Percentiles rank a stretch among this genome's conserved stretches.
These are phyloP conservation scores for Echinosophora koreensis DNA, from an alignment of 306 rosid genomes.

Conservation along the genomic window DNA sequence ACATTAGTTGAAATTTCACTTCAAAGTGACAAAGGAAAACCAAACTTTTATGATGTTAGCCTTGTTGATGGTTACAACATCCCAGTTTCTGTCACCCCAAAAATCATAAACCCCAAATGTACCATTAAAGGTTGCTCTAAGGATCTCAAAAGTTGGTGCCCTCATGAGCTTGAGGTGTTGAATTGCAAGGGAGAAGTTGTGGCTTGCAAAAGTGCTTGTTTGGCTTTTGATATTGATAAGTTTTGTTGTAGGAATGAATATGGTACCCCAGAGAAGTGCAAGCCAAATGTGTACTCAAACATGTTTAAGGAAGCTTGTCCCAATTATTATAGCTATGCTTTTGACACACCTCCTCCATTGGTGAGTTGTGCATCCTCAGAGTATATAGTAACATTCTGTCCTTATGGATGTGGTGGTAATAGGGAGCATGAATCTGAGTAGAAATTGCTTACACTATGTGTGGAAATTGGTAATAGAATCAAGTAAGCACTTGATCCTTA, in stretches of 20 bases:
- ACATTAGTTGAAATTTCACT: conserved; percentile 76
- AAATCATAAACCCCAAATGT: conserved; percentile 52
- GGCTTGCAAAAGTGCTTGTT: conserved; percentile 90
- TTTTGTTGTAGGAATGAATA: conserved; percentile 79
- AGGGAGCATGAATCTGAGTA: conserved; percentile 41
- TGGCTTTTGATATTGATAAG: conserved; percentile 73
- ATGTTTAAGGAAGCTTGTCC: conserved; percentile 87
- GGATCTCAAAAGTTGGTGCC: conserved; percentile 66
- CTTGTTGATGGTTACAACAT: conserved; percentile 87
- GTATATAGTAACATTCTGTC: conserved; percentile 76
- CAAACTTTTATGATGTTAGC: conserved; percentile 82
- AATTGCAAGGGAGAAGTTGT: conserved; percentile 63
- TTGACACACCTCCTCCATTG: conserved; percentile 74
- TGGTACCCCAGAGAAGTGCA: conserved; percentile 73
- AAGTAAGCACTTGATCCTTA: conserved; percentile 24
- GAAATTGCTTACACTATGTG: background rate
- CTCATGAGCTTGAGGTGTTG: conserved; percentile 64
- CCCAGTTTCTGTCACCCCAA: conserved; percentile 62
- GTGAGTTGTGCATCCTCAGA: conserved; percentile 66
- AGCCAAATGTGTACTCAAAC: conserved; percentile 73
- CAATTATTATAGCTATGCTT: conserved; percentile 77
- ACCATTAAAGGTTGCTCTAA: conserved; percentile 66
- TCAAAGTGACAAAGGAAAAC: conserved; percentile 64
- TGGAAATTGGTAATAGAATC: conserved; percentile 29
- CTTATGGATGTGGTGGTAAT: conserved; percentile 63